Percentiles rank a stretch among this genome's conserved stretches.
phyloP scores from a whole-genome alignment of 75 land plant species.

The Picea glauca region DNA sequence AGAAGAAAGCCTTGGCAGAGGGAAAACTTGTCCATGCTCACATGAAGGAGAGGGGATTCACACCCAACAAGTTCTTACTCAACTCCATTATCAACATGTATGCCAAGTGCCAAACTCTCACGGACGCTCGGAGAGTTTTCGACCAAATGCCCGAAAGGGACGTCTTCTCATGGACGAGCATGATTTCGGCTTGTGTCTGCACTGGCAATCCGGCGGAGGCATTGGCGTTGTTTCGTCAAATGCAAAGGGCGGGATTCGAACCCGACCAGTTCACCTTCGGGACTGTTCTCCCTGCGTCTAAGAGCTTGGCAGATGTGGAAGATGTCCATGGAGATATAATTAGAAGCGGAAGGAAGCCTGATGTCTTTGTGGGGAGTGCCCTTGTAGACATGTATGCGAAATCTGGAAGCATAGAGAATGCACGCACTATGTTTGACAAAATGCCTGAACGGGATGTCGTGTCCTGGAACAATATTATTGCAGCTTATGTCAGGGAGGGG shows the following conservation, averaged over 20 bases:
- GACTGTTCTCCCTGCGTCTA: background rate
- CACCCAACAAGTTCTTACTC: too few relatives aligned
- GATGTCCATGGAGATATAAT: too few relatives aligned
- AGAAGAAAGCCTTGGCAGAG: too few relatives aligned
- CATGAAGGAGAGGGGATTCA: too few relatives aligned
- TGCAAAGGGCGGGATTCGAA: background rate
- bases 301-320: conserved; percentile 1
- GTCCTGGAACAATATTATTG: conserved; percentile 48
- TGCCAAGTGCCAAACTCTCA: too few relatives aligned
- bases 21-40: too few relatives aligned
- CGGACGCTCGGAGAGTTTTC: too few relatives aligned
- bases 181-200: background rate
- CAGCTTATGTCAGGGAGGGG: conserved; percentile 22
- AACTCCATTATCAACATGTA: too few relatives aligned
- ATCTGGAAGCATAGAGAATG: conserved; percentile 25
- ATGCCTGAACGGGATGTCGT: conserved; percentile 33
- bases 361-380: too few relatives aligned
- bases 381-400: conserved; percentile 4
- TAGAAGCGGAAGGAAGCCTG: too few relatives aligned
- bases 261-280: background rate
- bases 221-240: background rate
- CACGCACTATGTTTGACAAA: conserved; percentile 36
- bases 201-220: background rate
- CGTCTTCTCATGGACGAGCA: background rate
- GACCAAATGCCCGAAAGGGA: background rate